Evolutionary conservation across 768 basidiomycete species (phyloP).

Genomic region (Cubamyces lactineus): DNA sequence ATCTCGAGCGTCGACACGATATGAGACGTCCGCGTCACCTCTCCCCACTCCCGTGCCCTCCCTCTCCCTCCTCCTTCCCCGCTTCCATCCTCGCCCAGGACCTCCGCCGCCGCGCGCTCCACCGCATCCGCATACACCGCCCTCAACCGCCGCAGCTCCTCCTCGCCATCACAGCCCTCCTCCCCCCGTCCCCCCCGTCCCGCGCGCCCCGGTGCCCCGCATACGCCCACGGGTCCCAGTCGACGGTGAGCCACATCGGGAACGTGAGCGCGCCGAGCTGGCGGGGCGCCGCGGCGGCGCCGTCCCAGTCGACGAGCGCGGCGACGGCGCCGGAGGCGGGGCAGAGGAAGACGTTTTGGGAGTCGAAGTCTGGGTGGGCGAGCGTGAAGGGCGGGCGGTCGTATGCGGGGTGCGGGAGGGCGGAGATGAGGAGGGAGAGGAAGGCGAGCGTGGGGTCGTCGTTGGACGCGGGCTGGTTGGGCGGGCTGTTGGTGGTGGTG

Average conservation of each 20-base stretch:
- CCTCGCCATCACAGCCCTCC: no score
- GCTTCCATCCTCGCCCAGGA: no score
- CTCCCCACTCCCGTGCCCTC: neutral
- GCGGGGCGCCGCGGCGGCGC: neutral
- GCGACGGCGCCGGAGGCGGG: neutral
- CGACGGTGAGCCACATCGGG: slow-evolving; percentile 10
- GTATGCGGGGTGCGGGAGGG: neutral
- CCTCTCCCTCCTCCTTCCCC: no score
- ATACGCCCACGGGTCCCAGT: slow-evolving; percentile 10
- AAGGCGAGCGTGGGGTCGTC: neutral
- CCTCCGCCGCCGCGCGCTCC: neutral
- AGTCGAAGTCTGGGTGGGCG: slow-evolving; percentile 14
- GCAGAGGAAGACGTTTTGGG: slow-evolving; percentile 11
- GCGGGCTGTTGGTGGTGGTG: no score
- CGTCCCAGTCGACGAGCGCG: slow-evolving; percentile 10
- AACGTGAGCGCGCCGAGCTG: slow-evolving; percentile 4
- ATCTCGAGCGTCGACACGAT: neutral
- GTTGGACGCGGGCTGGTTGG: no score
- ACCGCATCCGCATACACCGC: slow-evolving; percentile 1
- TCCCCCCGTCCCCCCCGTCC: neutral
- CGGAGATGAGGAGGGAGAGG: neutral
- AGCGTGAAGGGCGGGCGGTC: slow-evolving; percentile 5
- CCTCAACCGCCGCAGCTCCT: neutral
- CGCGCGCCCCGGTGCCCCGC: neutral
- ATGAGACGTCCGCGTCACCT: slow-evolving; percentile 13